Base-by-base conservation (phyloP, 169 alveolate species). In the Babesia divergens region DNA sequence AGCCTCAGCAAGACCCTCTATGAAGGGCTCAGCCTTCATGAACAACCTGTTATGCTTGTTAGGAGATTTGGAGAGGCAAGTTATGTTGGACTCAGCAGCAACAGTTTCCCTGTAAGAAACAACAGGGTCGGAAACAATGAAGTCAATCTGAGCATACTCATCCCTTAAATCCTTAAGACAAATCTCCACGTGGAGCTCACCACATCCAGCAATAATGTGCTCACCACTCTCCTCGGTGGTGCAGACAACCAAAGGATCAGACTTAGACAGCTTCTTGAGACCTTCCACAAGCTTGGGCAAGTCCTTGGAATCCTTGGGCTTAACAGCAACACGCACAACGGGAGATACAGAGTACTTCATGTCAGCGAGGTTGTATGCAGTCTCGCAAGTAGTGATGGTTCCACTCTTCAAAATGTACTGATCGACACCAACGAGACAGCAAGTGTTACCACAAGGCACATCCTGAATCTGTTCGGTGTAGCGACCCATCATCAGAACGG, bases 71-170 rank as follows among this genome's bases (percentile, higher is more conserved):
- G 99, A 94, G 81, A 98, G 92, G 76, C 99, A 95, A 0, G 98
- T 91, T 83, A 91, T 89, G 74, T 84, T 74, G 28, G 98, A 94
- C 55, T 86, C 91, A 46, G 92, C 95, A n/a, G 95, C 64, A 20
- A 98, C 99, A 5, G 99, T 98, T 92, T 98, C 99, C 76, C 98
- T 94, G 94, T 97, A 98, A 34, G 99, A 94, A 69, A 98, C 99
- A 81, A 96, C 98, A 13, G 99, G 99, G 88, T 96, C 99, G 3
- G 99, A 94, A 62, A 96, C 96, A 51, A 92, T 95, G 90, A 98
- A 95, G 89, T 97, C 99, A 65, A 95, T 93, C 88, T 94, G 98
- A 51, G 99, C 99, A 86, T 95, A 96, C 86, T 98, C 99, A 51
- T 98, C 99, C 90, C 91, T 94, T 64, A 96, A 89, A 84, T 97